These are phyloP conservation scores for Colletotrichum incanum DNA, from an alignment of 2,329 filamentous ascomycete genomes.

Conservation along the genomic window DNA sequence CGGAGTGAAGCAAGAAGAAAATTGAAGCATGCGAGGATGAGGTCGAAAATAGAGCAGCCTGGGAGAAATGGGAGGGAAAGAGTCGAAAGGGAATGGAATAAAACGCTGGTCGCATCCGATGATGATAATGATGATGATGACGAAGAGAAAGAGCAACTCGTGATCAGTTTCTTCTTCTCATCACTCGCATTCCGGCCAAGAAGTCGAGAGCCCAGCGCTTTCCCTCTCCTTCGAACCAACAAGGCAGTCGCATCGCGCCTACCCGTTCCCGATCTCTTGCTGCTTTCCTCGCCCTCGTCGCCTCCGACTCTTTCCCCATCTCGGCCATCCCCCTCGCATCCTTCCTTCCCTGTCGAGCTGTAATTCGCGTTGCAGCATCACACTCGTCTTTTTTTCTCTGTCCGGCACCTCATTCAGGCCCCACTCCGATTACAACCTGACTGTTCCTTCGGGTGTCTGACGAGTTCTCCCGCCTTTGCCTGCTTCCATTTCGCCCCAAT, in stretches of 20 bases:
- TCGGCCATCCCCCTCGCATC: constrained; percentile 8
- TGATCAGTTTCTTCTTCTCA: constrained; percentile 1
- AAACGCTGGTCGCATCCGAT: constrained; percentile 13
- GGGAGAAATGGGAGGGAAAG: not conserved
- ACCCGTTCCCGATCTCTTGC: not conserved
- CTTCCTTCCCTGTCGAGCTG: constrained; percentile 29
- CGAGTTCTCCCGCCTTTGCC: constrained; percentile 18
- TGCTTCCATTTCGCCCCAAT: constrained; percentile 34
- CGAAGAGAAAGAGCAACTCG: not conserved
- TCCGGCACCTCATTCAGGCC: constrained; percentile 8
- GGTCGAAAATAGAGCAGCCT: constrained; percentile 26
- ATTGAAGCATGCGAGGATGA: constrained; percentile 1
- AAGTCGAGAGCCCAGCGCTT: constrained; percentile 31
- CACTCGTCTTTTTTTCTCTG: not conserved
- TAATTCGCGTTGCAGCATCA: not conserved
- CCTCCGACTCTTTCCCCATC: constrained; percentile 23
- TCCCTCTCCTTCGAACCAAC: constrained; percentile 7
- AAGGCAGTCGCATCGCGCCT: constrained; percentile 4
- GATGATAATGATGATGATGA: not conserved
- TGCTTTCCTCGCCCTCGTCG: not conserved
- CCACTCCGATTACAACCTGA: constrained; percentile 28
- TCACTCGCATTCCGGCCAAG: constrained; percentile 9
- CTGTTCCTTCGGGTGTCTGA: constrained; percentile 5
- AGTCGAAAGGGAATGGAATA: not conserved
- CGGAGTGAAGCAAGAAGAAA: constrained; percentile 36